phyloP scores from a whole-genome alignment of 306 rosid species.

The Trichosanthes truncata region DNA sequence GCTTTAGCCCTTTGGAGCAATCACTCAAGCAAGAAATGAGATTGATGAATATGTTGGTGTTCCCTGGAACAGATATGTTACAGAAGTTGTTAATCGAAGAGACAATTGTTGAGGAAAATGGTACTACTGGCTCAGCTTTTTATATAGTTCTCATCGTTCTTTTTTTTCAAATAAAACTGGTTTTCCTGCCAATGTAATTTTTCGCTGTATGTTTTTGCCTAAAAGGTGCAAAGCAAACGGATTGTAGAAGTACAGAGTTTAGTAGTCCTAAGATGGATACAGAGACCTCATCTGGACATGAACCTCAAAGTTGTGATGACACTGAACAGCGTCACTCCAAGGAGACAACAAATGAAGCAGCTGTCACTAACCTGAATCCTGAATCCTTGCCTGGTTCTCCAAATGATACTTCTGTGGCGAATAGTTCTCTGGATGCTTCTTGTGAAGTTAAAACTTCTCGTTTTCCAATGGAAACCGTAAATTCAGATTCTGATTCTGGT shows the following conservation, averaged over 20 bases:
- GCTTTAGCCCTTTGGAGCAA: constrained; percentile 65
- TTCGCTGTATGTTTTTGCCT: not conserved
- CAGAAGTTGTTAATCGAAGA: constrained; percentile 57
- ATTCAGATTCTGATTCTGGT: constrained; percentile 28
- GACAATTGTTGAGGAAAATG: constrained; percentile 36
- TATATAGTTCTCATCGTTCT: not conserved
- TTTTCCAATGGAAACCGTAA: constrained; percentile 11
- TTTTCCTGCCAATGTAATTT: not conserved
- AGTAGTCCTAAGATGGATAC: constrained; percentile 26
- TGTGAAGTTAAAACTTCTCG: constrained; percentile 22
- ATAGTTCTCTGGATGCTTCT: constrained; percentile 30
- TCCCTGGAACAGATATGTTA: constrained; percentile 97
- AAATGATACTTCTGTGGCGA: constrained; percentile 18
- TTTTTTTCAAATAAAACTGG: not conserved
- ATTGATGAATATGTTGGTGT: constrained; percentile 77
- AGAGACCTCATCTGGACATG: constrained; percentile 33
- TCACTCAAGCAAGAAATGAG: constrained; percentile 67
- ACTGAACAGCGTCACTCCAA: constrained; percentile 20
- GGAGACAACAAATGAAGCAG: constrained; percentile 30
- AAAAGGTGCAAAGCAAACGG: constrained; percentile 37
- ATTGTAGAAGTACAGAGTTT: constrained; percentile 21
- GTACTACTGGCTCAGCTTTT: constrained; percentile 25
- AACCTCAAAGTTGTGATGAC: constrained; percentile 35
- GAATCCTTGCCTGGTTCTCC: constrained; percentile 9
- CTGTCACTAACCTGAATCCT: constrained; percentile 17